Evolutionary conservation across 2,329 filamentous ascomycete genomes (phyloP).

Genomic region (Phialemonium atrogriseum): DNA sequence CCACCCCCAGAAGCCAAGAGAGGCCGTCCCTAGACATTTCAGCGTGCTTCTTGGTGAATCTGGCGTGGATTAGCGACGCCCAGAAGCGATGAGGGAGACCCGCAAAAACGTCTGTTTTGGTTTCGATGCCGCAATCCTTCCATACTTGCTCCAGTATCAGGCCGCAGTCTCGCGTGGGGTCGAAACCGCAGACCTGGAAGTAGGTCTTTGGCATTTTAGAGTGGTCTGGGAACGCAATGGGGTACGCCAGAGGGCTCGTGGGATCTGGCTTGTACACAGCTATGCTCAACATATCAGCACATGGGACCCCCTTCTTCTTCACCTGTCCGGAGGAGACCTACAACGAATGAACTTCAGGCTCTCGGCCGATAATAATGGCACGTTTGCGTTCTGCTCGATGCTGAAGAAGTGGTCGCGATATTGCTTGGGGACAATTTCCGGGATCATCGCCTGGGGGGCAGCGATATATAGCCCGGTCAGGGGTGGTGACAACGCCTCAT

Average conservation of each 20-base stretch:
- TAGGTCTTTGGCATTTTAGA: constrained; percentile 19
- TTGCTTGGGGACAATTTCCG: constrained; percentile 16
- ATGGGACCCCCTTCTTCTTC: too few species aligned
- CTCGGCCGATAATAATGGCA: constrained; percentile 14
- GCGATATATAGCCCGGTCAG: constrained; percentile 19
- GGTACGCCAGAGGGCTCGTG: constrained; percentile 16
- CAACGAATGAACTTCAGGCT: constrained; percentile 15
- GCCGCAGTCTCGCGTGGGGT: constrained; percentile 19
- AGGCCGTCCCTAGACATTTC: neutral
- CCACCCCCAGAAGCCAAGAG: neutral
- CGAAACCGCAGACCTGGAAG: constrained; percentile 21
- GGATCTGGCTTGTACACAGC: constrained; percentile 16
- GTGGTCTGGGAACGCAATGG: constrained; percentile 13
- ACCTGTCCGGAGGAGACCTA: constrained; percentile 6
- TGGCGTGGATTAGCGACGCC: neutral
- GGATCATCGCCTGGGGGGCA: constrained; percentile 13
- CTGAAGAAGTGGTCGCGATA: constrained; percentile 20
- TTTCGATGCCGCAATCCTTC: constrained; percentile 17
- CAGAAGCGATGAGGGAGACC: constrained; percentile 22
- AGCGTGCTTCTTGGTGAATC: neutral
- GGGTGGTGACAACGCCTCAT: constrained; percentile 11
- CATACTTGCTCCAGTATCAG: constrained; percentile 21
- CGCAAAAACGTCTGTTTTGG: constrained; percentile 19
- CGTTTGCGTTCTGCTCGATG: constrained; percentile 16
- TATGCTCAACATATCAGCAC: constrained; percentile 10